phyloP scores from a whole-genome alignment of 495 filamentous ascomycete genomes.

The Haplographium delicatum region DNA sequence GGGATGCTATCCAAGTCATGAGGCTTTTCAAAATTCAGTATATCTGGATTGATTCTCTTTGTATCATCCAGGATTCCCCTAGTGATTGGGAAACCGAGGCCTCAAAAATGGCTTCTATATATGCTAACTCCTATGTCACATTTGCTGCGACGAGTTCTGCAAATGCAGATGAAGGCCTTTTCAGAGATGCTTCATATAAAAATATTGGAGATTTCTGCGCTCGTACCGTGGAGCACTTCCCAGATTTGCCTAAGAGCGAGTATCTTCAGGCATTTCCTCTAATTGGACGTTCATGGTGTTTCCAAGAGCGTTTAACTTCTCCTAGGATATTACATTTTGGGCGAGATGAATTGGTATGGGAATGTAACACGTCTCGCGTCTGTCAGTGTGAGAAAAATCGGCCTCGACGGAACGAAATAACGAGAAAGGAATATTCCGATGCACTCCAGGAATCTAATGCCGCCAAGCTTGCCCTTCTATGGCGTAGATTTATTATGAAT shows the following conservation, averaged over 20 bases:
- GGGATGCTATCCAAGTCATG: conserved; percentile 28
- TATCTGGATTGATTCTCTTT: conserved; percentile 31
- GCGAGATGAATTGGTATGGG: background rate
- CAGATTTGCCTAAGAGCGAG: background rate
- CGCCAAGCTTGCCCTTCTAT: background rate
- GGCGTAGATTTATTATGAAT: background rate
- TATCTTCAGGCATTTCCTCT: background rate
- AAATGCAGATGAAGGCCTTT: background rate
- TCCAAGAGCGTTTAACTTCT: background rate
- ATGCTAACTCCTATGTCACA: conserved; percentile 22
- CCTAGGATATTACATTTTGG: background rate
- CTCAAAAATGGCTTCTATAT: conserved; percentile 24
- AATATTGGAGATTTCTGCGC: background rate
- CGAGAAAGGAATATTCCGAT: background rate
- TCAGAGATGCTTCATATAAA: background rate
- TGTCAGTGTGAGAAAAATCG: background rate
- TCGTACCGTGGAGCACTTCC: background rate
- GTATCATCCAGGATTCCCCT: conserved; percentile 28
- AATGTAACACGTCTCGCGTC: background rate
- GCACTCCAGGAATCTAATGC: background rate
- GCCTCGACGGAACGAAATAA: background rate
- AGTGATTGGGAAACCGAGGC: conserved; percentile 24
- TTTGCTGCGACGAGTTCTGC: conserved; percentile 19
- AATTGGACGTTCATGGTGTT: background rate
- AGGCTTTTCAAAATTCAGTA: conserved; percentile 25